Base-by-base conservation (phyloP, 176 grass and related monocot species). In the Avena eriantha region DNA sequence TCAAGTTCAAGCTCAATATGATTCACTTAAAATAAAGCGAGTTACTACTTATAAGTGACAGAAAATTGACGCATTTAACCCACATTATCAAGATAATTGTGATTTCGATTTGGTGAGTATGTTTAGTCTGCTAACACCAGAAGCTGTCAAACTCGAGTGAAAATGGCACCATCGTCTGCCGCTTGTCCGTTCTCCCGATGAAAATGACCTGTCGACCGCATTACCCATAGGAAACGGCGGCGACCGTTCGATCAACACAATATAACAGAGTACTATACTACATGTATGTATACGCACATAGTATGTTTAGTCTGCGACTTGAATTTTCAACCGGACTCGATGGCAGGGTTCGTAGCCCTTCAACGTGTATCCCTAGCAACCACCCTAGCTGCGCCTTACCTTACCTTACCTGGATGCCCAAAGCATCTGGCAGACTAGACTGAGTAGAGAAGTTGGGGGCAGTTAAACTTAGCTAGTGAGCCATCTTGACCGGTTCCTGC, bases 251-350 rank as follows among this genome's bases (percentile, higher is more conserved):
- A 29, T 29, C 29, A 29, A 29, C 29, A 29, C 29, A 29, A 29
- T 29, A 29, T 29, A 29, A 29, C 29, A 29, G 29, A 29, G 29
- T 29, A 29, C 29, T 29, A 29, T 29, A 29, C 29, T 29, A 29
- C 29, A 29, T 29, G 29, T 29, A 29, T 29, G 29, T 29, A 29
- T 29, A 29, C 29, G 29, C 29, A 29, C 29, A 29, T n/a, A n/a
- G n/a, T n/a, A n/a, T n/a, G n/a, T n/a, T n/a, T n/a, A n/a, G n/a
- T n/a, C n/a, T n/a, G n/a, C 58, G 87, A 80, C 76, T 85, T 80
- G 82, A 76, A 89, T 45, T 68, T 81, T 89, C 87, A 81, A 75
- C 76, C 33, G 58, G 8, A 26, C 48, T 31, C 1, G 26, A 54
- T 76, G 24, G 7, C 71, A 41, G 51, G 72, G 46, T 26, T 6